Evolutionary conservation across 1,284 basidiomycete genomes (phyloP).

Genomic region (Boletus mariae): DNA sequence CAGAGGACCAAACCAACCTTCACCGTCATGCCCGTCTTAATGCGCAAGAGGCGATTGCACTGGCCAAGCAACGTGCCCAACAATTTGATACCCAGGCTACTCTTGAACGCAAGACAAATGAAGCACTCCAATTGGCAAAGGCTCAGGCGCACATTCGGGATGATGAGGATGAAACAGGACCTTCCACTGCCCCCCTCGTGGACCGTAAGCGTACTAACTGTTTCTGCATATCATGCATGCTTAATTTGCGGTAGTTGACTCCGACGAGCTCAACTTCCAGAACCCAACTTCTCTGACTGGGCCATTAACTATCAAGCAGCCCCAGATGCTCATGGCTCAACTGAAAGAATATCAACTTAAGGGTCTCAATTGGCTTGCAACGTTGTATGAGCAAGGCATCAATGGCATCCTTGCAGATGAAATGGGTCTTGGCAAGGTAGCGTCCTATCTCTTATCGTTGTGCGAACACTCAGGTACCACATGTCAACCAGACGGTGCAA

Average conservation of each 20-base stretch:
- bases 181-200: slow-evolving; percentile 44
- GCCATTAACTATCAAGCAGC: slow-evolving; percentile 84
- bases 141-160: slow-evolving; percentile 58
- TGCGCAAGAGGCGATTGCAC: slow-evolving; percentile 84
- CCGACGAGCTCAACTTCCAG: slow-evolving; percentile 98
- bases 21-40: slow-evolving; percentile 86
- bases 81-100: slow-evolving; percentile 85
- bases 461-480: neutral
- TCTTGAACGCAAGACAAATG: slow-evolving; percentile 76
- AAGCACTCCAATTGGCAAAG: slow-evolving; percentile 66
- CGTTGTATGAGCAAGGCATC: slow-evolving; percentile 98
- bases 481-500: slow-evolving; percentile 80
- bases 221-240: neutral
- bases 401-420: slow-evolving; percentile 98
- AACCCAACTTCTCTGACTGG: slow-evolving; percentile 95
- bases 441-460: neutral
- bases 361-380: slow-evolving; percentile 97
- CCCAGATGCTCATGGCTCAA: slow-evolving; percentile 94
- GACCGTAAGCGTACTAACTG: slow-evolving; percentile 52
- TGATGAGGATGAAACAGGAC: slow-evolving; percentile 37
- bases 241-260: slow-evolving; percentile 61
- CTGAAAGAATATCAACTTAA: slow-evolving; percentile 99
- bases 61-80: slow-evolving; percentile 78
- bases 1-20: slow-evolving; percentile 86
- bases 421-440: slow-evolving; percentile 94